Evolutionary conservation across 257 asterid species (phyloP).

Genomic region (Nicotiana tomentosiformis): DNA sequence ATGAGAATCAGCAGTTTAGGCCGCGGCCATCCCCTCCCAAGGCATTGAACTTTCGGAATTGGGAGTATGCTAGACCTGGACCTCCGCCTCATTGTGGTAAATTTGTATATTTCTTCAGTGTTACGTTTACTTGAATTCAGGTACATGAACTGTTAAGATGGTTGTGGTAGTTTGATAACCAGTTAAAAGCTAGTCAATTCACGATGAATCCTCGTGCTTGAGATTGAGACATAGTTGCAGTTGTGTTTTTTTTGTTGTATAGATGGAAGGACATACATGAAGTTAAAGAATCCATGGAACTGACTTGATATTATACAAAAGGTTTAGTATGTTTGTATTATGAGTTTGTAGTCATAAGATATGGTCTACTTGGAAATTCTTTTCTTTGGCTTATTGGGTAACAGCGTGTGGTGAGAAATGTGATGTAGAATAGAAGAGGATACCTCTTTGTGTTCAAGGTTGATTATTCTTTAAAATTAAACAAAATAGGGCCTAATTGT

Average conservation of each 20-base stretch:
- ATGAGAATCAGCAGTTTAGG: slow-evolving; percentile 40
- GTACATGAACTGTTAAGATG: neutral
- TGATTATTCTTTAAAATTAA: neutral
- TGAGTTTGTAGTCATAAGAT: neutral
- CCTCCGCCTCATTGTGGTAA: slow-evolving; percentile 65
- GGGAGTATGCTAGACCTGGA: slow-evolving; percentile 59
- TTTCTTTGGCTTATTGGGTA: neutral
- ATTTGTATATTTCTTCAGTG: slow-evolving; percentile 5
- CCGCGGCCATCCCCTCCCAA: slow-evolving; percentile 45
- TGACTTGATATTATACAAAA: neutral
- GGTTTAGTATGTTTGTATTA: neutral
- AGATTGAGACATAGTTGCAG: neutral
- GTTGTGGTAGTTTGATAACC: neutral
- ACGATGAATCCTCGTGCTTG: neutral
- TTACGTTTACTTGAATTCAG: neutral
- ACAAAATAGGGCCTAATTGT: neutral
- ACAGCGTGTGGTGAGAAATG: neutral
- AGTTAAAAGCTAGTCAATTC: neutral
- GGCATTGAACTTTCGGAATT: slow-evolving; percentile 61
- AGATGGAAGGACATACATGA: neutral
- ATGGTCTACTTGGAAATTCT: neutral
- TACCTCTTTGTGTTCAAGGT: neutral
- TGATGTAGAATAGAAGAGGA: neutral
- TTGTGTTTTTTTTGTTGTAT: neutral
- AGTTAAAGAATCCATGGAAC: neutral